Percentiles rank a stretch among this genome's conserved stretches.
These are phyloP conservation scores for Pulveroboletus sp. DNA, from an alignment of 768 basidiomycete genomes.

Conservation along the genomic window DNA sequence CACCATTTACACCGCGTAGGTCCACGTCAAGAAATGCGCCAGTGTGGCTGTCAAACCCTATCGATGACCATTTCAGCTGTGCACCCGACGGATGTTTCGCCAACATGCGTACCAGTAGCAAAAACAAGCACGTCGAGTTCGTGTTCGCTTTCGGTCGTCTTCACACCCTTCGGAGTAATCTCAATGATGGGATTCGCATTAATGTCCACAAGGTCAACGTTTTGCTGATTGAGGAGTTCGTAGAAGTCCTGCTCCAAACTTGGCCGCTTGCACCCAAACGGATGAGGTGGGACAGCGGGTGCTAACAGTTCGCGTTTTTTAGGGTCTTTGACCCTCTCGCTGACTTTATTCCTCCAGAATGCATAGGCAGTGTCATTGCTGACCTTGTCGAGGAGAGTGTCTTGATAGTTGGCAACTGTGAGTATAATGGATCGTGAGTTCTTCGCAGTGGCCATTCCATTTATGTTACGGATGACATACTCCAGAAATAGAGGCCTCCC, in stretches of 20 bases:
- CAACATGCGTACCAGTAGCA: constrained; percentile 1
- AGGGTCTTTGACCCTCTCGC: neutral
- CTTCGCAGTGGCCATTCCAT: no score
- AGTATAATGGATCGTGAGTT: neutral
- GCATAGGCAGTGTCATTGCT: constrained; percentile 1
- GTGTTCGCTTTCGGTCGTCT: constrained; percentile 5
- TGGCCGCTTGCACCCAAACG: neutral
- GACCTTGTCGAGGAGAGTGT: neutral
- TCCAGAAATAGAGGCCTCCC: constrained; percentile 9
- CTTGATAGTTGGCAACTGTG: constrained; percentile 8
- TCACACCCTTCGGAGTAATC: constrained; percentile 6
- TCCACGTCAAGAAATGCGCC: neutral
- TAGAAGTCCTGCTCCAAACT: neutral
- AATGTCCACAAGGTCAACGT: constrained; percentile 10
- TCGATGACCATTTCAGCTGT: neutral
- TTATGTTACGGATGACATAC: neutral
- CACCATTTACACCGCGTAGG: neutral
- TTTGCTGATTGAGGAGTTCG: neutral
- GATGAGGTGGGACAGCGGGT: neutral
- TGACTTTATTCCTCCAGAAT: constrained; percentile 13
- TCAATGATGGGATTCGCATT: constrained; percentile 8
- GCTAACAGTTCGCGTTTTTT: neutral
- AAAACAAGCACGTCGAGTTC: constrained; percentile 10
- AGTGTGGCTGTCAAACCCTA: neutral
- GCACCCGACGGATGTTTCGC: neutral